phyloP scores from a whole-genome alignment of 352 stramenopile species.

The Phytopythium sindhum region DNA sequence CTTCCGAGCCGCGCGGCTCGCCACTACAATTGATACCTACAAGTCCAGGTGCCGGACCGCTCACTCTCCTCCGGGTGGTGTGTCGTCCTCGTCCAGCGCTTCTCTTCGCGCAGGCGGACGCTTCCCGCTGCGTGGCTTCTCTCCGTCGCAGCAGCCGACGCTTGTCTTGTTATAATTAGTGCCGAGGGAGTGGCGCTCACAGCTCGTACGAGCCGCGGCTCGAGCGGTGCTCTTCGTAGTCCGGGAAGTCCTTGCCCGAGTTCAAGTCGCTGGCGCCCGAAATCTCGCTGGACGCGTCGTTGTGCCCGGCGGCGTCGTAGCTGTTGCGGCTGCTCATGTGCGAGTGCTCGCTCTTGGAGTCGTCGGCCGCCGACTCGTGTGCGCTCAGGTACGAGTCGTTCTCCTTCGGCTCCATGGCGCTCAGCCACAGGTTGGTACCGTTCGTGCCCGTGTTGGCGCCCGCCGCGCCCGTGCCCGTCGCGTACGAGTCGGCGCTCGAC shows the following conservation, averaged over 20 bases:
- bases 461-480: slow-evolving; percentile 6
- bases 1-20: not conserved
- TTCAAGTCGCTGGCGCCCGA: slow-evolving; percentile 65
- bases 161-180: slow-evolving; percentile 4
- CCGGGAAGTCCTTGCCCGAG: slow-evolving; percentile 62
- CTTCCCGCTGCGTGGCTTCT: not conserved
- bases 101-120: slow-evolving; percentile 6
- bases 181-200: slow-evolving; percentile 20
- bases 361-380: slow-evolving; percentile 33
- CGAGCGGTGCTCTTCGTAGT: slow-evolving; percentile 64
- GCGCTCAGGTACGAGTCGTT: slow-evolving; percentile 69
- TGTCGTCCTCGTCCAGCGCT: not conserved
- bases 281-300: slow-evolving; percentile 70
- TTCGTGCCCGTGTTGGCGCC: slow-evolving; percentile 23
- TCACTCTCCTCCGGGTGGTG: not conserved
- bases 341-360: slow-evolving; percentile 29
- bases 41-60: not conserved
- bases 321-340: slow-evolving; percentile 51
- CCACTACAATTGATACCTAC: not conserved
- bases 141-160: not conserved
- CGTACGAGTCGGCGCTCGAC: slow-evolving; percentile 23
- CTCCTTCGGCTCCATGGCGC: slow-evolving; percentile 77
- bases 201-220: slow-evolving; percentile 79
- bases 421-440: slow-evolving; percentile 74
- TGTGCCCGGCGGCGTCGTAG: slow-evolving; percentile 41